phyloP scores from a whole-genome alignment of 306 rosid genomes.

The Medicago ruthenica region DNA sequence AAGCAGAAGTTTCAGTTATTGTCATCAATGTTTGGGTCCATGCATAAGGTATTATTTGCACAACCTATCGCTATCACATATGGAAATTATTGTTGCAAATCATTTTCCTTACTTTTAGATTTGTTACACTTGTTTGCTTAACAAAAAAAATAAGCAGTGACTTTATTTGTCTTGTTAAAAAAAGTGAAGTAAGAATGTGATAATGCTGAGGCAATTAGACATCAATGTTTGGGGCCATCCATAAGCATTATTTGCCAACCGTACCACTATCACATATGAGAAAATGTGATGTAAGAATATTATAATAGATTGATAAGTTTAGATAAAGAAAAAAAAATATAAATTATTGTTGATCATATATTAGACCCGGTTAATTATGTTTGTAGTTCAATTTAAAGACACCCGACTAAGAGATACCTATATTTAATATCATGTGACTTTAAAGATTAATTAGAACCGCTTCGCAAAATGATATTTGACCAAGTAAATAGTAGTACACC shows the following conservation, averaged over 20 bases:
- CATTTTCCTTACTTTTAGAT: neutral
- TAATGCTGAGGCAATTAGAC: too few species aligned
- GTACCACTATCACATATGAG: too few species aligned
- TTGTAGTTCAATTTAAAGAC: too few species aligned
- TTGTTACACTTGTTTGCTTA: neutral
- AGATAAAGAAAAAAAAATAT: too few species aligned
- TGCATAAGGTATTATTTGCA: neutral
- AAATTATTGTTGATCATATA: conserved; percentile 3
- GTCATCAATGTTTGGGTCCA: conserved; percentile 2
- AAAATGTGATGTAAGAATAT: too few species aligned
- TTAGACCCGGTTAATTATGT: neutral
- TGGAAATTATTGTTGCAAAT: neutral
- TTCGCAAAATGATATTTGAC: neutral
- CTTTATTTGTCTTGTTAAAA: neutral
- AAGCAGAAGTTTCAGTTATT: conserved; percentile 1
- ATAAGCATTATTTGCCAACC: too few species aligned
- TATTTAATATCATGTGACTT: too few species aligned
- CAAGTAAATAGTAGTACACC: neutral
- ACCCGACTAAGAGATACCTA: too few species aligned
- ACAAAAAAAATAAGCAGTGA: neutral
- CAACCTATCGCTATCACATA: conserved; percentile 20
- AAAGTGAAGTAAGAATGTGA: neutral
- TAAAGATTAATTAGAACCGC: too few species aligned
- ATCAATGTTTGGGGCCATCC: too few species aligned
- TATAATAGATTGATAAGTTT: neutral